phyloP scores from a whole-genome alignment of 306 rosid species.

The Lathyrus sativus region DNA sequence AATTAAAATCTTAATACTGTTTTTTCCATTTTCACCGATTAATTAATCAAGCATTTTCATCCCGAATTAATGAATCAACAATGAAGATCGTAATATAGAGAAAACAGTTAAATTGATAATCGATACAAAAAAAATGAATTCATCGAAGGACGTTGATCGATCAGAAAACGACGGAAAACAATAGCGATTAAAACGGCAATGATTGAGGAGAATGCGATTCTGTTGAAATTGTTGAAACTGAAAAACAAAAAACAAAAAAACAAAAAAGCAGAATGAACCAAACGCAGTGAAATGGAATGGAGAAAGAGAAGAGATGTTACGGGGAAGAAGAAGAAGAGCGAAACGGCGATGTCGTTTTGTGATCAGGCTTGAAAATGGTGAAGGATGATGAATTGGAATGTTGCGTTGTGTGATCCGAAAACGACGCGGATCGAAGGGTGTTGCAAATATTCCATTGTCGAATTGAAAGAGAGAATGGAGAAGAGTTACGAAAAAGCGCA shows the following conservation, averaged over 20 bases:
- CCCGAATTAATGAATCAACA: slow-evolving; percentile 12
- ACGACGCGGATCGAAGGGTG: slow-evolving; percentile 73
- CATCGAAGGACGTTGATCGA: slow-evolving; percentile 27
- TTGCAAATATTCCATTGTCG: slow-evolving; percentile 64
- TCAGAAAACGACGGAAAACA: background rate
- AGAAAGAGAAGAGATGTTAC: slow-evolving; percentile 26
- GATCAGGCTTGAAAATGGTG: slow-evolving; percentile 42
- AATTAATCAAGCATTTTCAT: slow-evolving; percentile 29
- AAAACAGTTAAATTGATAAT: background rate
- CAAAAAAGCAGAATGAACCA: background rate
- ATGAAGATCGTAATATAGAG: slow-evolving; percentile 21
- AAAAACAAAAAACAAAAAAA: background rate
- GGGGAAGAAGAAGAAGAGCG: slow-evolving; percentile 1
- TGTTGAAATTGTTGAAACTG: background rate
- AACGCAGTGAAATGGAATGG: background rate
- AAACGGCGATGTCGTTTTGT: slow-evolving; percentile 15
- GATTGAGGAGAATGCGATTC: slow-evolving; percentile 9
- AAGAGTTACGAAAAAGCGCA: slow-evolving; percentile 25
- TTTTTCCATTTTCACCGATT: background rate
- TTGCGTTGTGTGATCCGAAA: slow-evolving; percentile 51
- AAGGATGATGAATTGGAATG: slow-evolving; percentile 37
- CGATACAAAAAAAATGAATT: background rate
- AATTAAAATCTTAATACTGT: background rate
- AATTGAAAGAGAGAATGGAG: background rate
- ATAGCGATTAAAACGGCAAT: slow-evolving; percentile 14